Base-by-base conservation (phyloP, 2,329 filamentous ascomycete genomes). In the Phyllosticta paracitricarpa region DNA sequence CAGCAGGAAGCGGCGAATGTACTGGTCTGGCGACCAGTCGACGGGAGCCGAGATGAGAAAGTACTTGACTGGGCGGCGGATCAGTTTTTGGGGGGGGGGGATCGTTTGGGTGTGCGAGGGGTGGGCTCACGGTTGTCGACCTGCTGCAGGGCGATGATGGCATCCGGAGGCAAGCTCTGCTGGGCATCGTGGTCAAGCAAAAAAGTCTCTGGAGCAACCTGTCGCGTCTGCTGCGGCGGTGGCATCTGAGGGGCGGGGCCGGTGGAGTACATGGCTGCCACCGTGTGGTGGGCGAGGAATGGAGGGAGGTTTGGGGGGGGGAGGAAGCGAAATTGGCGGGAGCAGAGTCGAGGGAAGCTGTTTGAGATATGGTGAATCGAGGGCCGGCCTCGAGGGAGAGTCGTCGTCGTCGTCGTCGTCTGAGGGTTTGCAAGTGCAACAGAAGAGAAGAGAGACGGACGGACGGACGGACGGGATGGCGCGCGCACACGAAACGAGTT, bases 1-100 rank as follows among this genome's bases (percentile, higher is more conserved):
- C 63, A 99, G 82, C 64, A 99, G 83, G 73, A 97, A 99, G 68
- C 94, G 86, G 68, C 94, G 87, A 72, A 99, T 97, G 73, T 97
- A 95, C 78, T 97, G 93, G 71, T 97, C 93, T 57, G 88, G 87
- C 69, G 90, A 89, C 94, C 94, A 99, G 79, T 99, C 94, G 67
- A 97, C 94, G 48, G 94, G 94, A 51, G 94, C 94, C 54, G 94
- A 99, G 69, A 99, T 96, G 77, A 99, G 89, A 77, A 99, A 99
- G 79, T 97, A 99, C 84, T 99, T 99, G 71, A 99, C 92, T 96
- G 73, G 62, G 33, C 17, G 57, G 48, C 24, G 55, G 26, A 70
- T 78, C 64, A 77, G 75, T 63, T 64, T 65, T 63, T 55, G 33
- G 48, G 54, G 24, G 56, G 40, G 53, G 19, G 48, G 9, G 17